A percentile compares a stretch with the other conserved stretches of the same genome.
Evolutionary conservation across 495 filamentous ascomycete genomes (phyloP).

Genomic region (Neurospora africana): DNA sequence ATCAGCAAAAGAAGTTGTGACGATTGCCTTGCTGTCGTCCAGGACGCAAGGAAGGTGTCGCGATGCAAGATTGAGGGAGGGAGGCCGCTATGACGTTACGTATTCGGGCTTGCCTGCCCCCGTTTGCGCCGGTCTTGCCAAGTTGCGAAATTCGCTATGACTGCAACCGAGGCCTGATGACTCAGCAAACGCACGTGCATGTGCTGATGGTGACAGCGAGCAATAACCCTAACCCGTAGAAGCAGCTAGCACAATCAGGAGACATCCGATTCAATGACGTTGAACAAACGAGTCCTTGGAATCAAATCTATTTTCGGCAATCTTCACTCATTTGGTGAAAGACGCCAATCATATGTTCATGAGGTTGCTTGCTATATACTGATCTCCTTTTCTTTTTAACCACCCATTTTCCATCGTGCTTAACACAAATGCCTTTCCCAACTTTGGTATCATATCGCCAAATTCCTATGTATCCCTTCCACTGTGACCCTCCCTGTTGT

Average conservation of each 20-base stretch:
- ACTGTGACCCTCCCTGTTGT: background rate
- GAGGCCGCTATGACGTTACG: background rate
- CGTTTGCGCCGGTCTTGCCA: background rate
- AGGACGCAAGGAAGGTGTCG: background rate
- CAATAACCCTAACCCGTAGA: background rate
- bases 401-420: background rate
- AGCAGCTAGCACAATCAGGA: background rate
- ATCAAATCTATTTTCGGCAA: background rate
- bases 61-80: background rate
- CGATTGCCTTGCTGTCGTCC: background rate
- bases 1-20: conserved; percentile 8
- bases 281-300: background rate
- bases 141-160: background rate
- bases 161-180: background rate
- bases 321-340: background rate
- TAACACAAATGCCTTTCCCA: background rate
- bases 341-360: background rate
- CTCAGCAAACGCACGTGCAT: background rate
- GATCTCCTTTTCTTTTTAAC: background rate
- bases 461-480: background rate
- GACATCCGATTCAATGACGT: too few relatives aligned
- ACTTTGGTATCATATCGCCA: background rate
- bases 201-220: background rate
- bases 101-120: background rate
- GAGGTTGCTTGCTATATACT: background rate